A percentile compares a stretch with the other conserved stretches of the same genome.
Conservation (phyloP, 306 rosid genomes). For the Acacia crassicarpa region DNA sequence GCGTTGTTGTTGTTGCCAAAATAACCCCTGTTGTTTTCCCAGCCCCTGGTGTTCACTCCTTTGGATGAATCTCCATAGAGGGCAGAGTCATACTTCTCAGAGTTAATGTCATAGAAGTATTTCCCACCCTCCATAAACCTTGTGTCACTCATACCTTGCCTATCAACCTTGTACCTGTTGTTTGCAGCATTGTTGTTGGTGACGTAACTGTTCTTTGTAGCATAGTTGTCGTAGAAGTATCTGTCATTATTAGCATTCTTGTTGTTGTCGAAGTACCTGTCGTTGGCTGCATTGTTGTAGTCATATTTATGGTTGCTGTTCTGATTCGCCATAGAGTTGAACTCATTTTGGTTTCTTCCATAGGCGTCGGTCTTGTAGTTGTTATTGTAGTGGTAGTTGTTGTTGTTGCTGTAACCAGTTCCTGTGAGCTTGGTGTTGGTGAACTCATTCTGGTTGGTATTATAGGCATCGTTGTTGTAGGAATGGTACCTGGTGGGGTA, state of each 20-base stretch:
- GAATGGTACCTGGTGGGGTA: conserved; percentile 39
- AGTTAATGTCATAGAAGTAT: conserved; percentile 44
- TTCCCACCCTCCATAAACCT: conserved; percentile 78
- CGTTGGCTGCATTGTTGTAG: conserved; percentile 14
- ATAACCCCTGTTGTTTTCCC: conserved; percentile 51
- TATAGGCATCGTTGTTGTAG: conserved; percentile 40
- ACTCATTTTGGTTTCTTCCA: conserved; percentile 29
- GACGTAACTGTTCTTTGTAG: conserved; percentile 22
- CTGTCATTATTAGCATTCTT: conserved; percentile 23
- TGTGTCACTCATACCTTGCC: conserved; percentile 95
- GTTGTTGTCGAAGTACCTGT: conserved; percentile 24
- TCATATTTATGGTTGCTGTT: conserved; percentile 29
- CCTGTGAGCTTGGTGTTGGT: conserved; percentile 30
- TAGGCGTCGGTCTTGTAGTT: conserved; percentile 35
- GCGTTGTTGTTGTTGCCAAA: conserved; percentile 53
- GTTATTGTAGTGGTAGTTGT: conserved; percentile 20
- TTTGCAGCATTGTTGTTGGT: conserved; percentile 10
- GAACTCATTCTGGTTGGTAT: conserved; percentile 28
- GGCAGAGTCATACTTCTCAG: conserved; percentile 47
- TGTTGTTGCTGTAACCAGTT: conserved; percentile 23
- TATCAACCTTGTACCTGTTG: conserved; percentile 46
- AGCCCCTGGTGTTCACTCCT: conserved; percentile 34
- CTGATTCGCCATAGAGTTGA: conserved; percentile 41
- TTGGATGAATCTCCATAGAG: conserved; percentile 43
- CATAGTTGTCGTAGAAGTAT: conserved; percentile 31